These are phyloP conservation scores for Aspergillus ibericus DNA, from an alignment of 2,329 filamentous ascomycete genomes.

Conservation along the genomic window DNA sequence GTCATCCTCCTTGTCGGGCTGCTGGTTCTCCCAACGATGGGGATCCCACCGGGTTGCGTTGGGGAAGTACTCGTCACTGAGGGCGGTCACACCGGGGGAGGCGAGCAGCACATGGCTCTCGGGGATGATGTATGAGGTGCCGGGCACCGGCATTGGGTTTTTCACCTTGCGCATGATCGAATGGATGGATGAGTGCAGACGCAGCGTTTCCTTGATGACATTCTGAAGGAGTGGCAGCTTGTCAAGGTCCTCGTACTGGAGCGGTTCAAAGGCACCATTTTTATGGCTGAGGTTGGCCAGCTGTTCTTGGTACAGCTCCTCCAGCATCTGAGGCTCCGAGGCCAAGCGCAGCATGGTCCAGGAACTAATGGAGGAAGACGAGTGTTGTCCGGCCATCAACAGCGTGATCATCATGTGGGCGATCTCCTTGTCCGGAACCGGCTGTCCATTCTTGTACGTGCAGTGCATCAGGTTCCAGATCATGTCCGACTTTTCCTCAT, in stretches of 20 bases:
- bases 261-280: slow-evolving; percentile 48
- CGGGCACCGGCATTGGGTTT: slow-evolving; percentile 59
- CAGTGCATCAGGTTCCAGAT: slow-evolving; percentile 77
- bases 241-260: slow-evolving; percentile 61
- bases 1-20: slow-evolving; percentile 37
- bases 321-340: slow-evolving; percentile 65
- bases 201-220: slow-evolving; percentile 70
- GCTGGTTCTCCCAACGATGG: slow-evolving; percentile 57
- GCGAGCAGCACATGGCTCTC: slow-evolving; percentile 75
- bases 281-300: slow-evolving; percentile 49
- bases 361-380: slow-evolving; percentile 71
- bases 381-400: slow-evolving; percentile 82
- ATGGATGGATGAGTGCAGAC: slow-evolving; percentile 71
- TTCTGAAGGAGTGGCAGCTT: slow-evolving; percentile 62
- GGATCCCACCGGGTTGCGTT: slow-evolving; percentile 62
- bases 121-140: slow-evolving; percentile 69
- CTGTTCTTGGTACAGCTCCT: slow-evolving; percentile 71
- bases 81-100: slow-evolving; percentile 68
- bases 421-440: slow-evolving; percentile 71
- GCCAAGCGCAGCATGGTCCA: slow-evolving; percentile 78
- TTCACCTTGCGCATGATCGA: slow-evolving; percentile 72
- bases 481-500: slow-evolving; percentile 61
- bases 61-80: slow-evolving; percentile 61
- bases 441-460: slow-evolving; percentile 70
- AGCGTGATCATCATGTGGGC: slow-evolving; percentile 86